Evolutionary conservation across 441 rosid genomes (phyloP).

Genomic region (Gossypium davidsonii): DNA sequence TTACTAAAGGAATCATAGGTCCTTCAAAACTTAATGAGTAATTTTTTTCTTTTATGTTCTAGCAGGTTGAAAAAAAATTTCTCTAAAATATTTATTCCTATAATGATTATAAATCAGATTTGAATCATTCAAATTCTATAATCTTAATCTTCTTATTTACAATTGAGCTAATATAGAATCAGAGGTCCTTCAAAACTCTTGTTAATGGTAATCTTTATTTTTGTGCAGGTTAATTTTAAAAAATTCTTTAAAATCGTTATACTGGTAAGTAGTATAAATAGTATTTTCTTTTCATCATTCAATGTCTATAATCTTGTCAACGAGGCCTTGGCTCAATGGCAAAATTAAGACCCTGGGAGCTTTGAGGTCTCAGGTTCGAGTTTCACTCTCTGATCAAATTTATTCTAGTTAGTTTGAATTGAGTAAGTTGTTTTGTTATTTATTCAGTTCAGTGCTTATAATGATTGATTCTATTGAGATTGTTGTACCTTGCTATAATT

Average conservation of each 20-base stretch:
- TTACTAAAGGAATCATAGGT: not conserved
- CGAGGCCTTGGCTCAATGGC: too few relatives aligned
- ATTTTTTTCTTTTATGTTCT: not conserved
- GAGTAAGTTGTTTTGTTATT: too few relatives aligned
- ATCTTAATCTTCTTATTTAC: not conserved
- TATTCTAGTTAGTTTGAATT: too few relatives aligned
- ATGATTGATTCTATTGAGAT: too few relatives aligned
- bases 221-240: not conserved
- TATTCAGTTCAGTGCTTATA: too few relatives aligned
- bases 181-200: not conserved
- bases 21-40: not conserved
- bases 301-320: too few relatives aligned
- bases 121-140: not conserved
- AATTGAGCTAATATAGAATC: not conserved
- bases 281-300: too few relatives aligned
- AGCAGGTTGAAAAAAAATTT: not conserved
- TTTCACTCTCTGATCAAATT: too few relatives aligned
- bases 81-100: not conserved
- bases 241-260: not conserved
- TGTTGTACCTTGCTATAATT: too few relatives aligned
- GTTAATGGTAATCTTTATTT: not conserved
- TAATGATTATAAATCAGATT: not conserved
- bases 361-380: too few relatives aligned
- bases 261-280: not conserved
- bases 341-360: too few relatives aligned